Evolutionary conservation across 129 eudicot genomes (phyloP).

Genomic region (Sambucus nigra): DNA sequence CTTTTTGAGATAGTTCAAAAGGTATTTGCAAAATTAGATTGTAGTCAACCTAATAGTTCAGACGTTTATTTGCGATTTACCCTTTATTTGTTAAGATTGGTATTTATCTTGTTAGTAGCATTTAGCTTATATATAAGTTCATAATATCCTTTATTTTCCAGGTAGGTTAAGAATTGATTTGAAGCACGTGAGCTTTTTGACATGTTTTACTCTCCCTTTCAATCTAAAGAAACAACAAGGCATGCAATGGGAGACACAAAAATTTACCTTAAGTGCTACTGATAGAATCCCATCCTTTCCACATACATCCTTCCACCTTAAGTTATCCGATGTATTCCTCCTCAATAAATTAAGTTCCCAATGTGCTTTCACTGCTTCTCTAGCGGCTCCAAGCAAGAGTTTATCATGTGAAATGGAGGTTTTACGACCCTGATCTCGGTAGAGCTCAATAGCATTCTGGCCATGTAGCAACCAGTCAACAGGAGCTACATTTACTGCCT

Average conservation of each 20-base stretch:
- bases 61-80: too few relatives aligned
- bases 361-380: conserved; percentile 97
- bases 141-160: too few relatives aligned
- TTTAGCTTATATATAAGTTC: too few relatives aligned
- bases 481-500: conserved; percentile 97
- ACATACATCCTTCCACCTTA: conserved; percentile 87
- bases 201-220: too few relatives aligned
- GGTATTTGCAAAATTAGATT: too few relatives aligned
- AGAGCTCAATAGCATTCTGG: conserved; percentile 83
- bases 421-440: conserved; percentile 77
- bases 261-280: conserved; percentile 62
- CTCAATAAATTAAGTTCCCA: conserved; percentile 88
- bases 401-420: conserved; percentile 97
- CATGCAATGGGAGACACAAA: neutral
- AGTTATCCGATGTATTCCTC: conserved; percentile 51
- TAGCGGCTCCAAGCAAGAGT: conserved; percentile 88
- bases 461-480: conserved; percentile 99
- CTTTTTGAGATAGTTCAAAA: too few relatives aligned
- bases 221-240: neutral
- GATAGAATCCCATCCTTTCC: conserved; percentile 91
- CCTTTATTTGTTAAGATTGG: too few relatives aligned
- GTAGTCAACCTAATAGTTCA: too few relatives aligned
- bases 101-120: too few relatives aligned
- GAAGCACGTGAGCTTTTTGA: too few relatives aligned
- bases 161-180: too few relatives aligned